Evolutionary conservation across 768 basidiomycete genomes (phyloP).

Genomic region (Hemileccinum rubropunctum): DNA sequence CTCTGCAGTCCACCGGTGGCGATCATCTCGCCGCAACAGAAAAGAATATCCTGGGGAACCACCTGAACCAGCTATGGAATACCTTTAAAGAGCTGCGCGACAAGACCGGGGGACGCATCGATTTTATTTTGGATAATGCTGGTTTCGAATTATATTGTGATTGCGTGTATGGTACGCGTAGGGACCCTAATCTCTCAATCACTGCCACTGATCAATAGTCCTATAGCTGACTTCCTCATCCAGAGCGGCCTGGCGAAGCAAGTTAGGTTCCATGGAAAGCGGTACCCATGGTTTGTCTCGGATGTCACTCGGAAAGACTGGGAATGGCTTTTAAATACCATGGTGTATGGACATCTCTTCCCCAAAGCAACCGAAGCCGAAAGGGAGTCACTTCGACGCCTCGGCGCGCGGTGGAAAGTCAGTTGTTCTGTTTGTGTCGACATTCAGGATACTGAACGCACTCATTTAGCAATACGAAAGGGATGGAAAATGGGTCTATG

Average conservation of each 20-base stretch:
- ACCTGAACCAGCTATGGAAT: constrained; percentile 70
- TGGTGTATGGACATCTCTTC: constrained; percentile 93
- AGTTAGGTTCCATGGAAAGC: constrained; percentile 93
- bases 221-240: constrained; percentile 84
- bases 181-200: neutral
- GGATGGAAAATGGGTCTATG: constrained; percentile 92
- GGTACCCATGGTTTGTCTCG: constrained; percentile 92
- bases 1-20: constrained; percentile 95
- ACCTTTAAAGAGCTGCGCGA: constrained; percentile 65
- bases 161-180: constrained; percentile 69
- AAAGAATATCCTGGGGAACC: constrained; percentile 93
- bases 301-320: constrained; percentile 94
- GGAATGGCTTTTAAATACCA: constrained; percentile 86
- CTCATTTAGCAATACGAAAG: constrained; percentile 75
- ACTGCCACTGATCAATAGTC: constrained; percentile 9
- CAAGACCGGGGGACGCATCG: constrained; percentile 70
- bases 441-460: constrained; percentile 2
- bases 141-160: constrained; percentile 85
- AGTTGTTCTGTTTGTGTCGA: constrained; percentile 2
- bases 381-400: constrained; percentile 71
- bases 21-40: constrained; percentile 93
- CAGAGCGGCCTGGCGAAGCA: constrained; percentile 84
- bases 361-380: constrained; percentile 77
- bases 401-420: constrained; percentile 91
- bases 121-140: constrained; percentile 85